These are phyloP conservation scores for Paraleonurus japonicus DNA, from an alignment of 257 asterid genomes.

Conservation along the genomic window DNA sequence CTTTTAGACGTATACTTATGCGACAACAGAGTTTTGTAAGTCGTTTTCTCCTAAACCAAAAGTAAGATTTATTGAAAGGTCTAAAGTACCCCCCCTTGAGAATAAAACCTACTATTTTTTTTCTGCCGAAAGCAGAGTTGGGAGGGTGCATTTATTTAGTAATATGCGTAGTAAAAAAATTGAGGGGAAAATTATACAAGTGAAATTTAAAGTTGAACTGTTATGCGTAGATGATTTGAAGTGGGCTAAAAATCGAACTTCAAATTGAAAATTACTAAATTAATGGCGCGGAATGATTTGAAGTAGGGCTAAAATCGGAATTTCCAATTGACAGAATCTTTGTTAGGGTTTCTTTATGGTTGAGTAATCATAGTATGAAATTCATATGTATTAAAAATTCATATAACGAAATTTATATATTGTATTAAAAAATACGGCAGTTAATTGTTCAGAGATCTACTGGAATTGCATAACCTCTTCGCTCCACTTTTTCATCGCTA, in stretches of 20 bases:
- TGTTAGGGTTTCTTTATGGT: neutral
- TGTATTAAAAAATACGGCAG: no score
- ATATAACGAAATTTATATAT: no score
- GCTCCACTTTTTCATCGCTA: neutral
- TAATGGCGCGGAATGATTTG: neutral
- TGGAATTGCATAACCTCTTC: neutral
- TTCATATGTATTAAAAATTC: no score
- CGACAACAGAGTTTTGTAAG: neutral
- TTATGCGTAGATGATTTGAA: no score
- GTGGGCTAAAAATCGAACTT: no score
- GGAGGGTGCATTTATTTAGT: neutral
- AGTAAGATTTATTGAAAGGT: neutral
- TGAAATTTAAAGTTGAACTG: no score
- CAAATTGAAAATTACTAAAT: neutral
- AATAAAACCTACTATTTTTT: neutral
- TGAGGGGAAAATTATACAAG: neutral
- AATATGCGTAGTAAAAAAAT: neutral
- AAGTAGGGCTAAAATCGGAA: neutral
- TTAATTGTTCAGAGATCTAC: neutral
- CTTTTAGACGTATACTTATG: neutral
- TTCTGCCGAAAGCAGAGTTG: neutral
- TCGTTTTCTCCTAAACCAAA: neutral
- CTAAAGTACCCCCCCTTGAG: neutral
- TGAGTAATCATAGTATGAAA: no score
- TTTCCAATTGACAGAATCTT: neutral